Base-by-base conservation (phyloP, 2,329 filamentous ascomycete genomes). In the Pseudogymnoascus sp. region DNA sequence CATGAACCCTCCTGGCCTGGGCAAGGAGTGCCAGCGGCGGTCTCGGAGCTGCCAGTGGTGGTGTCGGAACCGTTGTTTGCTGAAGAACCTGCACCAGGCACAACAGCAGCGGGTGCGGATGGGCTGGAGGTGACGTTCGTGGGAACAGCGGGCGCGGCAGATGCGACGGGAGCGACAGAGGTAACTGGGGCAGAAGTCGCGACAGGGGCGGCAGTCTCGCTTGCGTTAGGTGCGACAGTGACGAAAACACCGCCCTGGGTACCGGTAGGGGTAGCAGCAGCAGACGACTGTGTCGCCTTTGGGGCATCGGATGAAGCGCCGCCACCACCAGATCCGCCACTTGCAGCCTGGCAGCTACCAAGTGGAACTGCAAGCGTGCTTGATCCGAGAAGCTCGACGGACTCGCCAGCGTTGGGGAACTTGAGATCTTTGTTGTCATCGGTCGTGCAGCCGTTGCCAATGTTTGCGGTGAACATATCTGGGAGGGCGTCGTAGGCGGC, bases 401-500 rank as follows among this genome's bases (percentile, higher is more conserved):
- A 81, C 0, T 78, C 66, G 5, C 85, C 85, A 5, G 84, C 80
- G 51, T 80, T 68, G 5, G 85, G 84, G 74, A 84, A 86, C 37
- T 75, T 70, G 26, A 84, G 77, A 37, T 84, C 79, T 29, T 76
- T 70, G 14, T 73, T 69, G 62, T 81, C 78, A 0, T 74, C 72
- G 2, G 82, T 84, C 3, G 68, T 74, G 72, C 84, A 86, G 14
- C 73, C 72, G n/a, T 79, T 78, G 2, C 73, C 73, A 29, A 86
- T 72, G 68, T 87, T 87, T 69, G 82, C 87, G 0, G 87, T 81
- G 62, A 92, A 87, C 84, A 96, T 88, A 64, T 86, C 79, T 0
- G 91, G 91, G 11, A 96, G 86, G 0, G 77, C 74, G 40, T 83
- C 73, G 66, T 87, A 83, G 67, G 83, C 83, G 1, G 79, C 75